Conservation (phyloP, 2,329 filamentous ascomycete genomes). For the Cordyceps pruinosa region DNA sequence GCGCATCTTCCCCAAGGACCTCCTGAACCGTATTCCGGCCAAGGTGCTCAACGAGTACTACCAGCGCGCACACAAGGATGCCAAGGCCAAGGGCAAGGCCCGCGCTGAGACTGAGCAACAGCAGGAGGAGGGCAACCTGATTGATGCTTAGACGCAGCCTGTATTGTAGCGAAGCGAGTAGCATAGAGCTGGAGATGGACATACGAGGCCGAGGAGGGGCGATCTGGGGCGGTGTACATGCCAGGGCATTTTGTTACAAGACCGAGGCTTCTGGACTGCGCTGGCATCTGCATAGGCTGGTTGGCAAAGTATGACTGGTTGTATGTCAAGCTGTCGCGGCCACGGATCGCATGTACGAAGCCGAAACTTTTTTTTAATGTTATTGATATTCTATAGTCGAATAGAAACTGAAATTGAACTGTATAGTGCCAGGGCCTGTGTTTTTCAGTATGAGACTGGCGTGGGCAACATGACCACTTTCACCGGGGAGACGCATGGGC, state of each 20-base stretch:
- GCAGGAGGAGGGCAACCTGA: constrained; percentile 50
- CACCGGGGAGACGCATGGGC: too few species aligned
- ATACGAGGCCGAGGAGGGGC: constrained; percentile 15
- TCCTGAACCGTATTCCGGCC: constrained; percentile 89
- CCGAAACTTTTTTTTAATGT: constrained; percentile 18
- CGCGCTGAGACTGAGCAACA: constrained; percentile 36
- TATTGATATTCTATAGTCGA: constrained; percentile 17
- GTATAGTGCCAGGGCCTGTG: not conserved
- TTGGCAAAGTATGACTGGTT: not conserved
- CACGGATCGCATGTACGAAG: constrained; percentile 21
- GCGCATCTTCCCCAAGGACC: constrained; percentile 94
- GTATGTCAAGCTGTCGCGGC: not conserved
- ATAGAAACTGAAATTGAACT: constrained; percentile 12
- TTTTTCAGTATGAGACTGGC: not conserved
- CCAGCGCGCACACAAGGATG: constrained; percentile 56
- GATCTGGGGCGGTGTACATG: not conserved
- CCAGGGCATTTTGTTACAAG: not conserved
- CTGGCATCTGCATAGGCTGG: not conserved
- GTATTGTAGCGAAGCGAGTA: constrained; percentile 1
- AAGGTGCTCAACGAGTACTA: constrained; percentile 81
- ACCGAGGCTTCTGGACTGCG: not conserved
- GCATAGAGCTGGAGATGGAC: constrained; percentile 11
- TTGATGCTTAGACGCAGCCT: constrained; percentile 42
- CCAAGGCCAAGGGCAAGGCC: constrained; percentile 56
- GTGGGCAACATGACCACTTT: too few species aligned